Percentiles rank a stretch among this genome's conserved stretches.
Evolutionary conservation across 768 basidiomycete genomes (phyloP).

Genomic region (Hericium rajendrae): DNA sequence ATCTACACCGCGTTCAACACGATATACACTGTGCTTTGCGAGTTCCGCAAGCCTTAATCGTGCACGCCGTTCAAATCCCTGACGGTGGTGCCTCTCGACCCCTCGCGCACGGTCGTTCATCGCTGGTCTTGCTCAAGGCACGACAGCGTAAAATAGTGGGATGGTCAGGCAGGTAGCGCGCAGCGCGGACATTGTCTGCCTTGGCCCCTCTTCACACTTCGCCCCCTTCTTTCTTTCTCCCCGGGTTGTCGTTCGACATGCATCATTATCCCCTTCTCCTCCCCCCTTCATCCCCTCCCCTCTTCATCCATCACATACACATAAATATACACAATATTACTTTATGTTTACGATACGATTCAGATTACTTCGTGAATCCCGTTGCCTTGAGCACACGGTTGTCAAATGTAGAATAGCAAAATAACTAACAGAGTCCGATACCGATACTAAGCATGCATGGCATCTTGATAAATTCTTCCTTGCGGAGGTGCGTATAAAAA

Average conservation of each 20-base stretch:
- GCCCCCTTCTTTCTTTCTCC: background rate
- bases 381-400: no score
- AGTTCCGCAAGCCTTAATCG: slow-evolving; percentile 76
- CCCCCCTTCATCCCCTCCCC: background rate
- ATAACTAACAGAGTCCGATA: background rate
- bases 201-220: background rate
- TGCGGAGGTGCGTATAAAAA: no score
- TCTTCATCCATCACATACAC: background rate
- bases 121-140: background rate
- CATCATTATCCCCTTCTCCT: background rate
- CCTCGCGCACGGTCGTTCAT: background rate
- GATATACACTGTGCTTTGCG: slow-evolving; percentile 96
- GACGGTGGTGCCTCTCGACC: background rate
- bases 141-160: background rate
- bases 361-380: background rate
- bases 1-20: slow-evolving; percentile 99
- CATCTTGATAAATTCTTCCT: no score
- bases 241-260: background rate
- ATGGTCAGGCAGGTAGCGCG: background rate
- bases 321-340: background rate
- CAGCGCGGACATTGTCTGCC: background rate
- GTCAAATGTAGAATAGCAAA: background rate
- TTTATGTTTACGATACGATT: background rate
- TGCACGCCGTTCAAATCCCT: background rate
- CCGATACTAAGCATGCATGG: no score